Evolutionary conservation across 2,329 filamentous ascomycete species (phyloP), one percentile per base, ranked within the genome.

Genomic region (Hymenoscyphus infarciens): DNA sequence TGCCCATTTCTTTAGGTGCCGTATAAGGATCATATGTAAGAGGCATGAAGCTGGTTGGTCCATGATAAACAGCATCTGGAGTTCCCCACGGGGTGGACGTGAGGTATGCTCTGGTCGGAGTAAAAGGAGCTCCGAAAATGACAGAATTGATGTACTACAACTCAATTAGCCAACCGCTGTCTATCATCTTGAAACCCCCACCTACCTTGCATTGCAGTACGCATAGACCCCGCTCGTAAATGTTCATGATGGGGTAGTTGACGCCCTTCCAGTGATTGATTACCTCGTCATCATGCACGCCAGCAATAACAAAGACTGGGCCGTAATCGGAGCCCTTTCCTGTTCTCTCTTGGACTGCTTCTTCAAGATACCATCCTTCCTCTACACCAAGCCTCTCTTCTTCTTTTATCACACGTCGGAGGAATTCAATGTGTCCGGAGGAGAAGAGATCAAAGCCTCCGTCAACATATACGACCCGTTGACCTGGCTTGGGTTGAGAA

Each of bases 161-260:
- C 35, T 38, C 54, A 38, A 56, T 61, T 67, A 60, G 57, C 29
- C 31, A 52, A 25, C 45, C n/a, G 15, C 5, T 13, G 52, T 13
- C 22, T 63, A 59, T 58, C 29, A 31, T 33, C 15, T 33, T 15
- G 35, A 11, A 38, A 45, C 15, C 56, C 38, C 66, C 13, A 39
- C 84, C 72, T 81, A 94, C 91, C 76, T 89, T 89, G 81, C 95
- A 99, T 74, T 99, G 95, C 66, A 98, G 80, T 33, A 98, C 94
- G 75, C 95, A 99, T 25, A 99, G 86, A 1, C 93, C 93, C 52
- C 95, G 89, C 80, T 99, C 95, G 72, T 94, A 97, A 62, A 97
- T 93, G 80, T 98, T 99, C 95, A 99, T 99, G 78, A 99, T 98
- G 29, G 95, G 95, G 74, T 97, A 99, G 79, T 99, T 99, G 71